A percentile compares a stretch with the other conserved stretches of the same genome.
phyloP scores from a whole-genome alignment of 2,329 filamentous ascomycete species.

The Claviceps sorghi region DNA sequence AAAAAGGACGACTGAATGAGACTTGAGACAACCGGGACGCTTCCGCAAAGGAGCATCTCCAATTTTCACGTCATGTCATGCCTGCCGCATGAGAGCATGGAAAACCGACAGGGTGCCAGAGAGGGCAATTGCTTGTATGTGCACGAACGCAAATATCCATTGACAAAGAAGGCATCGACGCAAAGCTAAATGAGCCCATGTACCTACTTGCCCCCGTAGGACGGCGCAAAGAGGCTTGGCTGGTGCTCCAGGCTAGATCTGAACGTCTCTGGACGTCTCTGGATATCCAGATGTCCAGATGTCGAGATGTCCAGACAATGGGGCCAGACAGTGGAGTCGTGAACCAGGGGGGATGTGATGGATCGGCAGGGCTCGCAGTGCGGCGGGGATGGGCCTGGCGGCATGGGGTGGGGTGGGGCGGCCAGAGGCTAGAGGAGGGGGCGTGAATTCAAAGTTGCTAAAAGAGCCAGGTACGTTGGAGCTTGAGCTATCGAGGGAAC shows the following conservation, averaged over 20 bases:
- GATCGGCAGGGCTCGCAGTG: background rate
- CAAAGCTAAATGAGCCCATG: background rate
- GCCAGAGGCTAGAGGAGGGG: too few relatives aligned
- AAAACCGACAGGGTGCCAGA: constrained; percentile 19
- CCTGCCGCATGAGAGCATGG: constrained; percentile 16
- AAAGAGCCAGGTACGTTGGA: too few relatives aligned
- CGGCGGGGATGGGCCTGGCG: constrained; percentile 1
- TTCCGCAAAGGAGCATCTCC: constrained; percentile 6
- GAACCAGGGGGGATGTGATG: background rate
- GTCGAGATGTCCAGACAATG: constrained; percentile 1
- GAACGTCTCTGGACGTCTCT: background rate
- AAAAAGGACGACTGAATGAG: background rate
- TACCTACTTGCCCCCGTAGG: background rate
- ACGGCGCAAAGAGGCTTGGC: background rate
- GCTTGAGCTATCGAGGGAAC: background rate
- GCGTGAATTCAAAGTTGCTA: too few relatives aligned
- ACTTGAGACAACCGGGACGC: constrained; percentile 5
- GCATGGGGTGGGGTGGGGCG: too few relatives aligned
- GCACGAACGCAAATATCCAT: constrained; percentile 7
- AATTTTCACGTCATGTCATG: constrained; percentile 12
- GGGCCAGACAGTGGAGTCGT: background rate
- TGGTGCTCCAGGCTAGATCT: background rate
- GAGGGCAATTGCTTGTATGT: constrained; percentile 12
- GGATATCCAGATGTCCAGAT: background rate
- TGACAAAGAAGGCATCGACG: constrained; percentile 5